Conservation (phyloP, 2,329 filamentous ascomycete species). For the Colletotrichum scovillei region DNA sequence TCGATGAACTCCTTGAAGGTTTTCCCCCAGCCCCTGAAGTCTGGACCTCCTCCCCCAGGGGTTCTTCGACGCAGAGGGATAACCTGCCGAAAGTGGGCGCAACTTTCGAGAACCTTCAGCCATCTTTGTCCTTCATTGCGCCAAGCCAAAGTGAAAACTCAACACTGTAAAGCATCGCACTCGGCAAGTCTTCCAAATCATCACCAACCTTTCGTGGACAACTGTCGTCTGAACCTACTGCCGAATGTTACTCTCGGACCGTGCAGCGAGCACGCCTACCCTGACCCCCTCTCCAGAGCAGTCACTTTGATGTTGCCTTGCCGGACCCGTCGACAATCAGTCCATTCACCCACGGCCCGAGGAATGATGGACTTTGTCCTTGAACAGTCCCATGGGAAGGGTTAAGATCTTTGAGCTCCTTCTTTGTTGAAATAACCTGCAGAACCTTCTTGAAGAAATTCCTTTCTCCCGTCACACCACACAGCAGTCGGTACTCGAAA, state of each 20-base stretch:
- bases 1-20: neutral
- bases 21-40: neutral
- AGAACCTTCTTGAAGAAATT: neutral
- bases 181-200: neutral
- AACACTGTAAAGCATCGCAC: neutral
- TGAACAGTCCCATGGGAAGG: neutral
- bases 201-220: neutral
- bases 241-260: neutral
- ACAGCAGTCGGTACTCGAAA: neutral
- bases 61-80: neutral
- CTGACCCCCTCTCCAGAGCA: neutral
- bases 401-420: neutral
- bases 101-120: neutral
- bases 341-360: neutral
- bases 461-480: neutral
- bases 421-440: neutral
- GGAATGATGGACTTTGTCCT: neutral
- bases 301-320: neutral
- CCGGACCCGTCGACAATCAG: neutral
- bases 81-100: neutral
- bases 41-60: neutral
- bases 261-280: neutral
- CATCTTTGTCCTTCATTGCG: neutral
- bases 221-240: neutral
- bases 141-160: neutral